phyloP scores from a whole-genome alignment of 2,329 filamentous ascomycete genomes.

The Aspergillus ochraceus region DNA sequence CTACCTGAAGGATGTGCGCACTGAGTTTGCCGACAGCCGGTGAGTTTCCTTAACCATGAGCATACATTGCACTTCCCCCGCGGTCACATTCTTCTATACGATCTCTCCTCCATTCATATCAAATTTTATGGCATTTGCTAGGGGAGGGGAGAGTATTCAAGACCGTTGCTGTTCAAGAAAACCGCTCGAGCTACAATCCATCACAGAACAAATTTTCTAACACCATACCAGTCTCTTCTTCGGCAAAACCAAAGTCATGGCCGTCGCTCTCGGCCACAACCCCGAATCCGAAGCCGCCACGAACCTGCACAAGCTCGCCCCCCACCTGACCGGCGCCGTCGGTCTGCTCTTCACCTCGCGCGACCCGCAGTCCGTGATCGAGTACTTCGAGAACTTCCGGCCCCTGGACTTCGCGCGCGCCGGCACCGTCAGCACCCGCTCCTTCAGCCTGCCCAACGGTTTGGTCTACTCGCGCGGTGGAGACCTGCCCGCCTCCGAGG shows the following conservation, averaged over 20 bases:
- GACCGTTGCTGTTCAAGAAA: too few relatives aligned
- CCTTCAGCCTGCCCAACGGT: constrained; percentile 80
- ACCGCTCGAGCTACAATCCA: neutral
- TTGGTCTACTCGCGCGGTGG: constrained; percentile 76
- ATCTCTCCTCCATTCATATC: neutral
- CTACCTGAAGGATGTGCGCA: constrained; percentile 86
- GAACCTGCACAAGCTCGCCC: constrained; percentile 69
- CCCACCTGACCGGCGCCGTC: constrained; percentile 75
- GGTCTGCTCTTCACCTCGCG: constrained; percentile 90
- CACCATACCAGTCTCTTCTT: constrained; percentile 78
- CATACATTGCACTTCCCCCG: neutral
- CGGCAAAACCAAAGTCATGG: constrained; percentile 99
- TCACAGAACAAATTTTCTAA: constrained; percentile 1
- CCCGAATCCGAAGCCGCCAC: constrained; percentile 77
- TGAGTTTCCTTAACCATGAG: constrained; percentile 43
- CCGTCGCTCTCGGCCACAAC: constrained; percentile 81
- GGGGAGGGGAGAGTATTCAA: too few relatives aligned
- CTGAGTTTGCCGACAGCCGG: constrained; percentile 81
- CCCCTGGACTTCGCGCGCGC: constrained; percentile 90
- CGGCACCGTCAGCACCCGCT: constrained; percentile 71
- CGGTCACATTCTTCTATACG: neutral
- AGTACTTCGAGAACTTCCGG: constrained; percentile 70
- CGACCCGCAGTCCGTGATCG: constrained; percentile 62
- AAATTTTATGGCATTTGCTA: neutral
- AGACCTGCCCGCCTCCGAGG: constrained; percentile 75